Conservation (phyloP, 768 basidiomycete species). For the Tricholoma terreum region DNA sequence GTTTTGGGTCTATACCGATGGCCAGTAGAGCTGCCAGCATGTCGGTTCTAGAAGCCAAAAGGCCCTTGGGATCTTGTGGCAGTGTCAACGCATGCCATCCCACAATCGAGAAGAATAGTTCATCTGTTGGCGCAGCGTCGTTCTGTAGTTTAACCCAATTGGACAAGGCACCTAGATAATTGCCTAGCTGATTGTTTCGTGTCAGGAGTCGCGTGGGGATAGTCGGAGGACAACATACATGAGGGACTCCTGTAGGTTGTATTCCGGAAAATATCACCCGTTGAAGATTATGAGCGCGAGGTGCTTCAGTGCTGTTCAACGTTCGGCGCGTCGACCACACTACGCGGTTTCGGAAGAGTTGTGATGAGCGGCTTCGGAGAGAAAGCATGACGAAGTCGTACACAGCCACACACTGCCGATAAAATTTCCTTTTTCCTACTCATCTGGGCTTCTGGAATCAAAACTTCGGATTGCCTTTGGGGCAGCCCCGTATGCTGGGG, state of each 20-base stretch:
- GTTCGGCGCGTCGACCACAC: conserved; percentile 18
- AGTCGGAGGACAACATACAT: conserved; percentile 48
- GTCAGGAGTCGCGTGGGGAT: conserved; percentile 9
- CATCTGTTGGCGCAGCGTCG: conserved; percentile 52
- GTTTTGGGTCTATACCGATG: conserved; percentile 76
- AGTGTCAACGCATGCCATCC: conserved; percentile 94
- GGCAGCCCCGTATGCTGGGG: neutral
- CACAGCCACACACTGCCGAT: conserved; percentile 19
- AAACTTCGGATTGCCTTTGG: neutral
- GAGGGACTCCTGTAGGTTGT: conserved; percentile 89
- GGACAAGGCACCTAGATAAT: conserved; percentile 85
- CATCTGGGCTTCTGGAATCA: neutral
- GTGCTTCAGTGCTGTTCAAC: conserved; percentile 2
- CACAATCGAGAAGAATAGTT: conserved; percentile 81
- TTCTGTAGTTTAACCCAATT: conserved; percentile 87
- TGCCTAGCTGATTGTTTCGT: conserved; percentile 67
- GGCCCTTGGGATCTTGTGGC: conserved; percentile 72
- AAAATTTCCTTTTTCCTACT: neutral
- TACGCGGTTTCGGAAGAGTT: conserved; percentile 10
- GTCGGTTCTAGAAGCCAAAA: conserved; percentile 63
- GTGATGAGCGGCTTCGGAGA: conserved; percentile 13
- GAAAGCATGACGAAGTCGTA: conserved; percentile 13
- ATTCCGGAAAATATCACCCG: conserved; percentile 83
- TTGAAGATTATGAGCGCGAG: neutral
- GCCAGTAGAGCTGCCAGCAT: conserved; percentile 84